Conservation (phyloP, 2,329 filamentous ascomycete species). For the Cordyceps sp. region DNA sequence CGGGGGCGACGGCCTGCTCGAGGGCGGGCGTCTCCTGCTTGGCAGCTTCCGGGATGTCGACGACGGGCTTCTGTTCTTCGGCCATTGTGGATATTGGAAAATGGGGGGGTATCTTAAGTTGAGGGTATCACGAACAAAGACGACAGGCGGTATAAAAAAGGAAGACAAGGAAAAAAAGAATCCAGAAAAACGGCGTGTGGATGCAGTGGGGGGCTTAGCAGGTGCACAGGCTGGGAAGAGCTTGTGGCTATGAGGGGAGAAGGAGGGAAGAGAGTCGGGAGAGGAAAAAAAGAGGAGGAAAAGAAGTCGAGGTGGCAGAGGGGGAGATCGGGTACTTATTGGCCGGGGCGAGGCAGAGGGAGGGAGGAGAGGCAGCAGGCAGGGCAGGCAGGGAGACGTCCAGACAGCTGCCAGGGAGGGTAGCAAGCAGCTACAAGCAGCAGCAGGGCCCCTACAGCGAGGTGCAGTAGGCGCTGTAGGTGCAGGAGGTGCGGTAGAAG, state of each 20-base stretch:
- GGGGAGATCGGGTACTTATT: slow-evolving; percentile 26
- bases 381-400: background rate
- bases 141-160: slow-evolving; percentile 24
- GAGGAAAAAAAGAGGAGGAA: slow-evolving; percentile 11
- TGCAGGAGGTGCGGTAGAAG: too few species aligned
- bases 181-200: slow-evolving; percentile 15
- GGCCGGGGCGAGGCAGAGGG: slow-evolving; percentile 7
- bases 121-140: slow-evolving; percentile 33
- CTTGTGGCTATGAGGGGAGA: slow-evolving; percentile 10
- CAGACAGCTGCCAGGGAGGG: too few species aligned
- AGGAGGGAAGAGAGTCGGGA: slow-evolving; percentile 8
- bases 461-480: too few species aligned
- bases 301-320: slow-evolving; percentile 11
- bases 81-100: slow-evolving; percentile 43
- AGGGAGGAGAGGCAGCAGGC: slow-evolving; percentile 3
- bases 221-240: slow-evolving; percentile 11
- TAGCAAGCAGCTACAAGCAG: too few species aligned
- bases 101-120: slow-evolving; percentile 20
- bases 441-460: too few species aligned
- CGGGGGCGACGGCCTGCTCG: slow-evolving; percentile 14
- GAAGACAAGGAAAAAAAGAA: slow-evolving; percentile 17
- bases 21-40: slow-evolving; percentile 33
- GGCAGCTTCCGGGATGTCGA: slow-evolving; percentile 23
- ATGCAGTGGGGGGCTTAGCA: slow-evolving; percentile 7
- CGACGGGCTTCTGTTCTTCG: slow-evolving; percentile 55